Conservation (phyloP, 1,284 basidiomycete genomes). For the Stygiomarasmius scandens region DNA sequence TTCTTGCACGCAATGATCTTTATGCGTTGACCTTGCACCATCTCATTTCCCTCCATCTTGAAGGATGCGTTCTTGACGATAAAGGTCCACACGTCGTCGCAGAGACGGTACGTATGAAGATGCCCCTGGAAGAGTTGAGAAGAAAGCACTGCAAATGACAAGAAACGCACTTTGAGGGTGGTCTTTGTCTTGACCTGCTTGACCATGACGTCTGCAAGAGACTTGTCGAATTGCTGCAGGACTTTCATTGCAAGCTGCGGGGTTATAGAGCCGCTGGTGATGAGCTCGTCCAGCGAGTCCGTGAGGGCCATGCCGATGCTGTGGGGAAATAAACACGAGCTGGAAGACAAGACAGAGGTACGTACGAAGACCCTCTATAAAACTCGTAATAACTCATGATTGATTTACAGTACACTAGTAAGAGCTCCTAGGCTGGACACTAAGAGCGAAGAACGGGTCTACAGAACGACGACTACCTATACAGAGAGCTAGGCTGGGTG, state of each 20-base stretch:
- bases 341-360: constrained; percentile 20
- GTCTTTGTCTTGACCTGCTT: constrained; percentile 94
- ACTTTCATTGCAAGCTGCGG: constrained; percentile 98
- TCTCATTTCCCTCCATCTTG: constrained; percentile 91
- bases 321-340: not conserved
- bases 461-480: too few relatives aligned
- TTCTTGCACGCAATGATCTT: constrained; percentile 98
- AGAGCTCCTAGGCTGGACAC: too few relatives aligned
- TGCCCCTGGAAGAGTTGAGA: constrained; percentile 65
- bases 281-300: constrained; percentile 98
- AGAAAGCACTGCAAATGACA: constrained; percentile 10
- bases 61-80: constrained; percentile 90
- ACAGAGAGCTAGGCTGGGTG: too few relatives aligned
- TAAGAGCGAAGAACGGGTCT: too few relatives aligned
- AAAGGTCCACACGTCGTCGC: constrained; percentile 98
- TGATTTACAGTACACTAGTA: too few relatives aligned
- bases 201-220: constrained; percentile 86
- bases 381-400: constrained; percentile 76
- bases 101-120: constrained; percentile 89
- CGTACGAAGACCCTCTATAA: constrained; percentile 86
- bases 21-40: constrained; percentile 77
- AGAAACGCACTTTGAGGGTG: constrained; percentile 72
- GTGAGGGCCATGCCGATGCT: constrained; percentile 71
- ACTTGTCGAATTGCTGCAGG: constrained; percentile 96
- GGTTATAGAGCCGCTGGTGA: constrained; percentile 95